Conservation (phyloP, 176 grass and related monocot genomes). For the Zoysia japonica region DNA sequence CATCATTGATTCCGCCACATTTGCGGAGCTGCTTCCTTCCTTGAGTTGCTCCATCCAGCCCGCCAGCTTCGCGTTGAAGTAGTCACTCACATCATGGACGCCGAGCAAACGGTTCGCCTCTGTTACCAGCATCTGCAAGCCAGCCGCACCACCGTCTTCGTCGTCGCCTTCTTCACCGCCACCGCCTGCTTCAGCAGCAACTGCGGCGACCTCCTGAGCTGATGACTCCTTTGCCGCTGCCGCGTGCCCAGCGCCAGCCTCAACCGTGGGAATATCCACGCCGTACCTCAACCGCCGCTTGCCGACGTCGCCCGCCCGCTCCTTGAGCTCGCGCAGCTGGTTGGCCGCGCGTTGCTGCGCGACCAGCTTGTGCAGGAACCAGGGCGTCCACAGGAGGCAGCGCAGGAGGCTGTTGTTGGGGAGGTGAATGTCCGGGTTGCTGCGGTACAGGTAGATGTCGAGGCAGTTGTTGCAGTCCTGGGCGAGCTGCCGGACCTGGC, state of each 20-base stretch:
- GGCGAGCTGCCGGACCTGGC: conserved; percentile 13
- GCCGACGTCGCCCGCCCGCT: neutral
- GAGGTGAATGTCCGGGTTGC: neutral
- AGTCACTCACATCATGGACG: neutral
- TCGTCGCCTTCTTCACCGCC: neutral
- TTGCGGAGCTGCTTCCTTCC: neutral
- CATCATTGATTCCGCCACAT: neutral
- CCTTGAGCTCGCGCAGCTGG: neutral
- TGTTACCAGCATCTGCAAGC: neutral
- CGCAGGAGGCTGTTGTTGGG: neutral
- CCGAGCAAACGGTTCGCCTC: neutral
- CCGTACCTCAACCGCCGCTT: neutral
- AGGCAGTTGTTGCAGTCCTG: conserved; percentile 14
- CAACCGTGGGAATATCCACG: neutral
- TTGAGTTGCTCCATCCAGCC: neutral
- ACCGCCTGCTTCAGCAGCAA: neutral
- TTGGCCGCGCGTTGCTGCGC: neutral
- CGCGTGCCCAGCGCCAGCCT: too few species aligned
- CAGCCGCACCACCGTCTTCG: neutral
- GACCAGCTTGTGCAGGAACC: neutral
- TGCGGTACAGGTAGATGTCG: neutral
- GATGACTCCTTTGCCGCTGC: too few species aligned
- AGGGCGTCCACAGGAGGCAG: neutral
- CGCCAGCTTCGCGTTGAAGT: neutral
- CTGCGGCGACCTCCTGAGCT: too few species aligned